Conservation (phyloP, 805 yeast genomes). For the Zygotorulaspora sp. region DNA sequence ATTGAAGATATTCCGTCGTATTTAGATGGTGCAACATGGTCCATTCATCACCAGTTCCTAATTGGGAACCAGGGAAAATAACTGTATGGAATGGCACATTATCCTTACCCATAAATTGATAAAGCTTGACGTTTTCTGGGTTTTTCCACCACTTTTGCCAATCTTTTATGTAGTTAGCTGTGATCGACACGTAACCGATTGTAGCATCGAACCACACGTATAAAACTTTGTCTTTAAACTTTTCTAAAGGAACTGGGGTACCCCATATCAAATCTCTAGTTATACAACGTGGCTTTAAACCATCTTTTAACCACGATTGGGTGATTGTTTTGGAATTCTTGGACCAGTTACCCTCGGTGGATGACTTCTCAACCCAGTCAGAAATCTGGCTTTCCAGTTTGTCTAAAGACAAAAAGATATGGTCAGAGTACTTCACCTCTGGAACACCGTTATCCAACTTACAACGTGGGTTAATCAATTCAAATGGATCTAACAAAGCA, state of each 20-base stretch:
- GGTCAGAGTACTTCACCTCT: slow-evolving; percentile 73
- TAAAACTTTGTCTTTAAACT: slow-evolving; percentile 80
- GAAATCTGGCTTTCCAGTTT: slow-evolving; percentile 73
- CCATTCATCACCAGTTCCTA: slow-evolving; percentile 89
- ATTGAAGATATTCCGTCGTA: slow-evolving; percentile 95
- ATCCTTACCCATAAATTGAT: slow-evolving; percentile 99
- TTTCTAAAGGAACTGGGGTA: slow-evolving; percentile 91
- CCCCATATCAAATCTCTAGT: slow-evolving; percentile 99
- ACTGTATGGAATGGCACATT: slow-evolving; percentile 98
- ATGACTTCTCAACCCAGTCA: slow-evolving; percentile 66
- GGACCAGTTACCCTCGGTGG: slow-evolving; percentile 81
- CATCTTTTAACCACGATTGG: slow-evolving; percentile 89
- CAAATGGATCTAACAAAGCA: slow-evolving; percentile 80
- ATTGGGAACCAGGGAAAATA: slow-evolving; percentile 88
- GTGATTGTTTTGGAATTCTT: slow-evolving; percentile 87
- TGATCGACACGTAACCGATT: slow-evolving; percentile 93
- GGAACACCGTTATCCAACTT: slow-evolving; percentile 85
- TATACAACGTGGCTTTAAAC: slow-evolving; percentile 89
- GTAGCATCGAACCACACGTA: slow-evolving; percentile 99
- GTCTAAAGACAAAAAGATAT: slow-evolving; percentile 77
- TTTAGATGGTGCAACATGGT: slow-evolving; percentile 84
- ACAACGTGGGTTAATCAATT: slow-evolving; percentile 91
- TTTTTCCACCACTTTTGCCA: slow-evolving; percentile 95
- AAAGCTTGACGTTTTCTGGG: slow-evolving; percentile 82
- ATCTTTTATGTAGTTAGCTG: slow-evolving; percentile 77